Percentiles rank a stretch among this genome's conserved stretches.
phyloP scores from a whole-genome alignment of 179 eudicot genomes.

The Corrigiola litoralis region DNA sequence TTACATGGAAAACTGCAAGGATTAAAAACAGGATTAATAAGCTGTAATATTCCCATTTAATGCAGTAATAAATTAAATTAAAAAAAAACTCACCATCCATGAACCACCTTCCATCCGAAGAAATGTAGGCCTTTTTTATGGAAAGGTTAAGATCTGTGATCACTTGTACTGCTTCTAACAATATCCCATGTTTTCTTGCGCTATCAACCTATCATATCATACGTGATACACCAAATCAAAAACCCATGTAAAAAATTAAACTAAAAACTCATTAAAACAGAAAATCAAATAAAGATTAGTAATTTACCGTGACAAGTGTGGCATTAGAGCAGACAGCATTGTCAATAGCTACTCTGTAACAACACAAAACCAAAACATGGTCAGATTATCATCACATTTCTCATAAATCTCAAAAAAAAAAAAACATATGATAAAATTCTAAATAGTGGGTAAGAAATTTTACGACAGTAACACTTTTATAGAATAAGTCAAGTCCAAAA shows the following conservation, averaged over 20 bases:
- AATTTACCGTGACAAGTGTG: slow-evolving; percentile 71
- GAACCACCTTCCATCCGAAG: slow-evolving; percentile 94
- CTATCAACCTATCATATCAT: slow-evolving; percentile 60
- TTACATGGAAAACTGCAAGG: slow-evolving; percentile 85
- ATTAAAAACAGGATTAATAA: slow-evolving; percentile 14
- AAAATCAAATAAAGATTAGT: not conserved
- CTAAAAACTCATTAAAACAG: not conserved
- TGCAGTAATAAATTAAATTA: not conserved
- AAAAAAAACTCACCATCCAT: slow-evolving; percentile 67
- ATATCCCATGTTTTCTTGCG: slow-evolving; percentile 79
- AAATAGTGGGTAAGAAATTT: too few relatives aligned
- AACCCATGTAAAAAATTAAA: not conserved
- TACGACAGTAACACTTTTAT: too few relatives aligned
- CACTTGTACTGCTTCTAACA: slow-evolving; percentile 88
- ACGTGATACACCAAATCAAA: not conserved
- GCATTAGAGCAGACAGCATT: slow-evolving; percentile 71
- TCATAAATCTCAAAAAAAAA: not conserved
- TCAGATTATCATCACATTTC: not conserved
- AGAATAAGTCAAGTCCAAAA: too few relatives aligned
- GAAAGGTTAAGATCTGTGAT: slow-evolving; percentile 84
- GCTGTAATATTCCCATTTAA: slow-evolving; percentile 8
- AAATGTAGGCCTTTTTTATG: slow-evolving; percentile 77
- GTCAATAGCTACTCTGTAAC: slow-evolving; percentile 75
- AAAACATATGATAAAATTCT: too few relatives aligned
- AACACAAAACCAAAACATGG: not conserved